These are phyloP conservation scores for Cryomyces minteri DNA, from an alignment of 495 filamentous ascomycete species.

Conservation along the genomic window DNA sequence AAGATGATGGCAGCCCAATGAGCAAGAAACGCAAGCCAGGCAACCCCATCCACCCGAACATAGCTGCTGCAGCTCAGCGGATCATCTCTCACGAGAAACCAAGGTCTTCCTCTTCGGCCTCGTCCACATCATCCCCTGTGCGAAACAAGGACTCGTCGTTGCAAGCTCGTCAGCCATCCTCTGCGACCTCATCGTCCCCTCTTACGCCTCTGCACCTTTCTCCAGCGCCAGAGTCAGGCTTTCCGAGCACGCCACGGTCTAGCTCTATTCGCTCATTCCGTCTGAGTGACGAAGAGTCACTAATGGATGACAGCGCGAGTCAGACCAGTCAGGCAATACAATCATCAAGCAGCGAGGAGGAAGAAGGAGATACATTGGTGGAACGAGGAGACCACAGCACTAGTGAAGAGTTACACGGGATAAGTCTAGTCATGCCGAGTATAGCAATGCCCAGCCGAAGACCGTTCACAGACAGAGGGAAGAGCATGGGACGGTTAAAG, in stretches of 20 bases:
- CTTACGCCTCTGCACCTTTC: conserved; percentile 36
- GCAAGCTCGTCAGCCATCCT: conserved; percentile 12
- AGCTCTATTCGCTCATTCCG: conserved; percentile 34
- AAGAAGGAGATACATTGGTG: conserved; percentile 22
- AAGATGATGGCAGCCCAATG: not conserved
- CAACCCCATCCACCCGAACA: conserved; percentile 9
- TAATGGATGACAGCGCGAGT: conserved; percentile 32
- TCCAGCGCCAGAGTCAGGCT: conserved; percentile 22
- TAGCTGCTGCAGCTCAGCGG: not conserved
- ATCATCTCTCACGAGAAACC: conserved; percentile 4
- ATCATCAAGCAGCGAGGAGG: conserved; percentile 21
- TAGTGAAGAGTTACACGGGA: conserved; percentile 29
- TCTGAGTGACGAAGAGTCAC: conserved; percentile 25
- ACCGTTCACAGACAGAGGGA: conserved; percentile 79
- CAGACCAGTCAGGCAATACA: conserved; percentile 31
- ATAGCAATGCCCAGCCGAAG: conserved; percentile 86
- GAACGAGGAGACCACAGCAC: conserved; percentile 2
- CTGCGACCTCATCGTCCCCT: conserved; percentile 25
- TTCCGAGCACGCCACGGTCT: conserved; percentile 23
- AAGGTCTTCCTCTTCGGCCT: not conserved
- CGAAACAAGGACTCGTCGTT: not conserved
- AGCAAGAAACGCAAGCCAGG: conserved; percentile 9
- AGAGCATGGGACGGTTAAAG: conserved; percentile 70
- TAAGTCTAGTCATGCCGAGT: conserved; percentile 94
- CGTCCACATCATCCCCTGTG: not conserved